Evolutionary conservation across 2,329 filamentous ascomycete species (phyloP).

Genomic region (Lachnellula hyalina): DNA sequence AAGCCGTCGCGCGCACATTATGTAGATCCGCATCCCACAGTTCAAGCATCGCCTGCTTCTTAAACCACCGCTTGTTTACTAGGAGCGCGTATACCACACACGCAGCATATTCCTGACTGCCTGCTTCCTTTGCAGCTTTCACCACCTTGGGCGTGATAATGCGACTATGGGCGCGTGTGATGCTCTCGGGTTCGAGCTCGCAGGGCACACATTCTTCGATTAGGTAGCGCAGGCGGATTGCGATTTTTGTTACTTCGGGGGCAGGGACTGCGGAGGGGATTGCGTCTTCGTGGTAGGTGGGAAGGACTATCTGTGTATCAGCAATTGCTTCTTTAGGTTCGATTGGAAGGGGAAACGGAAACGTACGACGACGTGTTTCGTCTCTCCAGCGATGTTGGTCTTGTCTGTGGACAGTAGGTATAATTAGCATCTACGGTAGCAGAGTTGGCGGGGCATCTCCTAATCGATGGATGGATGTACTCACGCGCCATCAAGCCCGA

Average conservation of each 20-base stretch:
- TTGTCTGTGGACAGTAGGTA: conserved; percentile 6
- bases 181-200: conserved; percentile 70
- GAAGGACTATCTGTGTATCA: conserved; percentile 51
- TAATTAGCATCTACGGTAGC: neutral
- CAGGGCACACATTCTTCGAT: conserved; percentile 86
- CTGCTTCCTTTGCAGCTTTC: conserved; percentile 74
- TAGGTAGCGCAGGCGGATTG: conserved; percentile 83
- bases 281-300: conserved; percentile 52
- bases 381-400: conserved; percentile 25
- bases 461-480: neutral
- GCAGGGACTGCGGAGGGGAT: conserved; percentile 66
- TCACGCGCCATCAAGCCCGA: conserved; percentile 27
- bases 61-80: conserved; percentile 61
- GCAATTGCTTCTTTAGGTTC: neutral
- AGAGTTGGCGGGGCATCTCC: conserved; percentile 7
- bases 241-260: conserved; percentile 80
- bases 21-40: conserved; percentile 91
- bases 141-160: conserved; percentile 80
- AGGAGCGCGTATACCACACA: conserved; percentile 56
- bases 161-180: conserved; percentile 77
- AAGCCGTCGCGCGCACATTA: conserved; percentile 70
- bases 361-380: conserved; percentile 27
- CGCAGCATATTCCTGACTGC: conserved; percentile 64
- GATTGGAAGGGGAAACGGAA: neutral
- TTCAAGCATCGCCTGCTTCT: conserved; percentile 70